Conservation (phyloP, 1,284 basidiomycete genomes). For the Pisolithus thermaeus region DNA sequence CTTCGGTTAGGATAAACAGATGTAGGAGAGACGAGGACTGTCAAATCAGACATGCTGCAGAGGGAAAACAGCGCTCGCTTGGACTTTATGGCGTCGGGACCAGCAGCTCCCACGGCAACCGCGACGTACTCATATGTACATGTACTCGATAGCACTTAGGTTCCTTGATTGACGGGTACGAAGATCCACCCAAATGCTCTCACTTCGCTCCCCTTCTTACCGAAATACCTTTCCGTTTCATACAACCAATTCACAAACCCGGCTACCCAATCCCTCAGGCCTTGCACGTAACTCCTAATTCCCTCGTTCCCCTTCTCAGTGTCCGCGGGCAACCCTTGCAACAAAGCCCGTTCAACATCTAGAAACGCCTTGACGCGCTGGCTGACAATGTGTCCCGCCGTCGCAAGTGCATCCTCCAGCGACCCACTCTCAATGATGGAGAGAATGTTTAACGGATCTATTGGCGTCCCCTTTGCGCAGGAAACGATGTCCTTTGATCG, state of each 20-base stretch:
- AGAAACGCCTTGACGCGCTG: conserved; percentile 27
- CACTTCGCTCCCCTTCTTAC: conserved; percentile 50
- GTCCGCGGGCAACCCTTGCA: conserved; percentile 8
- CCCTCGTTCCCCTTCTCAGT: conserved; percentile 20
- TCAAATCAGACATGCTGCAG: conserved; percentile 26
- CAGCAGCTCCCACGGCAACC: not conserved
- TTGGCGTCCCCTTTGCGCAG: conserved; percentile 20
- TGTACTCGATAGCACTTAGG: not conserved
- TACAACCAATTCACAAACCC: conserved; percentile 56
- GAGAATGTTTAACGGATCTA: conserved; percentile 16
- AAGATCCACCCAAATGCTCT: conserved; percentile 62
- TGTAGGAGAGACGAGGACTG: conserved; percentile 29
- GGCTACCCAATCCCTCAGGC: conserved; percentile 45
- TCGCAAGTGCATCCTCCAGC: conserved; percentile 18
- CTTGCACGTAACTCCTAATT: conserved; percentile 37
- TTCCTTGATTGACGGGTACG: conserved; percentile 10
- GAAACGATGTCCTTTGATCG: conserved; percentile 21
- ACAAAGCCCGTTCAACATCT: conserved; percentile 16
- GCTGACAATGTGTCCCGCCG: conserved; percentile 20
- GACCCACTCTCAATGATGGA: conserved; percentile 24
- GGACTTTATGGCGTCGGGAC: not conserved
- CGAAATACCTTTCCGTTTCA: conserved; percentile 53
- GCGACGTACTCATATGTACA: no score
- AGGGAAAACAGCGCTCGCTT: not conserved
- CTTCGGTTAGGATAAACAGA: conserved; percentile 18